Conservation (phyloP, 495 filamentous ascomycete genomes). For the Neurospora intermedia region DNA sequence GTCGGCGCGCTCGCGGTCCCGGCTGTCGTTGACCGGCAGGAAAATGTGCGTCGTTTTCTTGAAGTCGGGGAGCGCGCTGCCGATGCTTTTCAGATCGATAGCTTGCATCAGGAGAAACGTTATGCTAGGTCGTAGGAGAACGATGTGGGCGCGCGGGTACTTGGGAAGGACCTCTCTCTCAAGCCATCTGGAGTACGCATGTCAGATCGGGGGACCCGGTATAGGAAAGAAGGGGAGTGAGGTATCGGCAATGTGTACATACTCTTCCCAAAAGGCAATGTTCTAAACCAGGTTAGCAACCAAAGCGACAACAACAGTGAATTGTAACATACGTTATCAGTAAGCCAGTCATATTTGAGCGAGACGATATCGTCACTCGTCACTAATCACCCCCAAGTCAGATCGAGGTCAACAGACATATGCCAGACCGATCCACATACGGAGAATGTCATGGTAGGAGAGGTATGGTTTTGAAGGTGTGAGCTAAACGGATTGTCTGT, state of each 20-base stretch:
- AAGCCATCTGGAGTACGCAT: slow-evolving; percentile 51
- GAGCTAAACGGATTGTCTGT: slow-evolving; percentile 10
- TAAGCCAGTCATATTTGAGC: slow-evolving; percentile 90
- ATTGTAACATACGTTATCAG: slow-evolving; percentile 70
- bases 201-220: slow-evolving; percentile 1
- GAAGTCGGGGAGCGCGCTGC: slow-evolving; percentile 70
- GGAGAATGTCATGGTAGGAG: slow-evolving; percentile 36
- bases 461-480: slow-evolving; percentile 29
- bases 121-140: slow-evolving; percentile 88
- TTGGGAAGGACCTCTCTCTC: slow-evolving; percentile 74
- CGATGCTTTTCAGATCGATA: slow-evolving; percentile 61
- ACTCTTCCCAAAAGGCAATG: slow-evolving; percentile 98
- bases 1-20: slow-evolving; percentile 63
- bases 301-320: slow-evolving; percentile 6
- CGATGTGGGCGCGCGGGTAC: slow-evolving; percentile 71
- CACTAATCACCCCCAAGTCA: slow-evolving; percentile 19
- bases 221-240: neutral
- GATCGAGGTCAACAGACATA: neutral
- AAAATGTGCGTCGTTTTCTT: slow-evolving; percentile 82
- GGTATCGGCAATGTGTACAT: slow-evolving; percentile 20
- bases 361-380: slow-evolving; percentile 70
- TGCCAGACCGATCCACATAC: slow-evolving; percentile 19
- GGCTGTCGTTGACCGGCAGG: slow-evolving; percentile 87
- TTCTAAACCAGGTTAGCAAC: slow-evolving; percentile 34
- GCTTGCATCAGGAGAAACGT: slow-evolving; percentile 86